Evolutionary conservation across 2,329 filamentous ascomycete species (phyloP).

Genomic region (Cadophora luteo-olivacea): DNA sequence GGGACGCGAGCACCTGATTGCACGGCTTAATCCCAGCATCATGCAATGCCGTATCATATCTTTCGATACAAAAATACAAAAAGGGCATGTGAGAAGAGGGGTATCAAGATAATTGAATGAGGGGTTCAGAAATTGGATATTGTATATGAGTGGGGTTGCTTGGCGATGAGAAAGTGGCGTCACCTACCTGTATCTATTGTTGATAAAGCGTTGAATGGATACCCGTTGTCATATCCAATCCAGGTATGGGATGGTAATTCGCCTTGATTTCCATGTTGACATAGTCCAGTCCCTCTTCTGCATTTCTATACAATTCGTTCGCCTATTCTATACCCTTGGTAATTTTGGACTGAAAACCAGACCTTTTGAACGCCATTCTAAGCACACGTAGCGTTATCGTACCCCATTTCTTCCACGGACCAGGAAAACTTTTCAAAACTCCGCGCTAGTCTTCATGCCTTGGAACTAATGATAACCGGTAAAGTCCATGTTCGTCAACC

Average conservation of each 20-base stretch:
- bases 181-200: not conserved
- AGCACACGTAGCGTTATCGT: not conserved
- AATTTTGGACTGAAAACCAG: not conserved
- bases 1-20: constrained; percentile 4
- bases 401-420: not conserved
- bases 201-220: not conserved
- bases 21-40: not conserved
- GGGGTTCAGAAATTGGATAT: not conserved
- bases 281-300: not conserved
- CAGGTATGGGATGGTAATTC: not conserved
- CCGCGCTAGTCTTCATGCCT: not conserved
- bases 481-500: constrained; percentile 26
- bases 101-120: not conserved
- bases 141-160: not conserved
- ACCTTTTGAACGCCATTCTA: not conserved
- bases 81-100: not conserved
- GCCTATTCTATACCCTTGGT: constrained; percentile 1
- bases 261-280: not conserved
- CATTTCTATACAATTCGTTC: not conserved
- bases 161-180: constrained; percentile 8
- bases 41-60: not conserved
- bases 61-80: not conserved
- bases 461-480: not conserved
- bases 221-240: not conserved
- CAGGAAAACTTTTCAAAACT: not conserved